These are phyloP conservation scores for Patellifolia procumbens DNA, from an alignment of 179 eudicot species.

Conservation along the genomic window DNA sequence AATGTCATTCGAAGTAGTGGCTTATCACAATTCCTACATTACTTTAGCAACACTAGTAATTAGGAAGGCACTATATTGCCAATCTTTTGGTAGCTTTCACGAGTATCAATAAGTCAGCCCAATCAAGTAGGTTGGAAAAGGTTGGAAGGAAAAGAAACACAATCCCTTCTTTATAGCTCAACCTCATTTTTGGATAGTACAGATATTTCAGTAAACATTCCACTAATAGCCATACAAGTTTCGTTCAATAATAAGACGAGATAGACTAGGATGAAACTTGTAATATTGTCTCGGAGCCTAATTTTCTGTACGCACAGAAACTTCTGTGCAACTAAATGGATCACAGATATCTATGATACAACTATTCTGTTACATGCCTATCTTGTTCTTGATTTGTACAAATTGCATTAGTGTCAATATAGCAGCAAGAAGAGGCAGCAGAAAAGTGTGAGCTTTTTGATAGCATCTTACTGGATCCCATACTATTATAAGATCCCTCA, in stretches of 20 bases:
- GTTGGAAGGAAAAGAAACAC: neutral
- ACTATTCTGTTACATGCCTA: neutral
- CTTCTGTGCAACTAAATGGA: neutral
- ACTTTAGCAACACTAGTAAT: neutral
- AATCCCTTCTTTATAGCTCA: neutral
- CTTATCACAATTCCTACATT: neutral
- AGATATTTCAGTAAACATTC: neutral
- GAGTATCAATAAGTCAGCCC: neutral
- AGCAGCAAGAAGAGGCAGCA: neutral
- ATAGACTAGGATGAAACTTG: no score
- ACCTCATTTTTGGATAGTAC: neutral
- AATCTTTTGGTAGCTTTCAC: neutral
- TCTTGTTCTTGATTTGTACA: no score
- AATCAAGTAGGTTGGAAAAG: neutral
- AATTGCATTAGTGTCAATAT: neutral
- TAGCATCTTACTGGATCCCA: neutral
- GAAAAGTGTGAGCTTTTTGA: neutral
- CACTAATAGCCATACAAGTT: neutral
- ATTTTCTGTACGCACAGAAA: neutral
- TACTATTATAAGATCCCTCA: neutral
- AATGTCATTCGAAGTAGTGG: no score
- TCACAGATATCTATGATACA: neutral
- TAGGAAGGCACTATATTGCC: neutral
- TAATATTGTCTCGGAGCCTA: no score
- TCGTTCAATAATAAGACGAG: no score